These are phyloP conservation scores for Rheum nobile DNA, from an alignment of 148 eudicot genomes.

Conservation along the genomic window DNA sequence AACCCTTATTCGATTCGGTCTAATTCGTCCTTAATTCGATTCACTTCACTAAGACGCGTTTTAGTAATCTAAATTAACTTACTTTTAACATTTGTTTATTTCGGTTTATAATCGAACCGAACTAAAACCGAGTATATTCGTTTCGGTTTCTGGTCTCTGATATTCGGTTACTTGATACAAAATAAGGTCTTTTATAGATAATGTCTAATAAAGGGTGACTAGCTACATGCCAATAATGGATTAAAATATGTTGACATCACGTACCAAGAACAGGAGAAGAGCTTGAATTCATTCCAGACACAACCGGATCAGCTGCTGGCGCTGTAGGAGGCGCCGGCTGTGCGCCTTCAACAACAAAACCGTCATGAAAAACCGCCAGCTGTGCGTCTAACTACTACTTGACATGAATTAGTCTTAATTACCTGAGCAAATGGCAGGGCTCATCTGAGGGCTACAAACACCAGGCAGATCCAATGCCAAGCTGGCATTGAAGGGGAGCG, in stretches of 20 bases:
- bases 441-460: conserved; percentile 35
- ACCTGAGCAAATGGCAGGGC: conserved; percentile 37
- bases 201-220: too few species aligned
- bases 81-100: too few species aligned
- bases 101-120: too few species aligned
- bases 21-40: too few species aligned
- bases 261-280: conserved; percentile 29
- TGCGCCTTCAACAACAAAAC: conserved; percentile 16
- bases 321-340: conserved; percentile 20
- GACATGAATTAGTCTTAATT: not conserved
- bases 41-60: too few species aligned
- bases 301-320: conserved; percentile 35
- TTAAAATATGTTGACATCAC: not conserved
- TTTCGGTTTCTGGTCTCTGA: too few species aligned
- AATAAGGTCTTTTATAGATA: too few species aligned
- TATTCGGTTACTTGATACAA: too few species aligned
- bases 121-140: too few species aligned
- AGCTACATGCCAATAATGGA: too few species aligned
- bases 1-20: too few species aligned
- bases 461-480: conserved; percentile 54
- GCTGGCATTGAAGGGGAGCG: conserved; percentile 60
- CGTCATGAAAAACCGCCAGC: not conserved
- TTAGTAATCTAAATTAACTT: too few species aligned
- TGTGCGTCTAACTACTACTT: not conserved
- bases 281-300: conserved; percentile 24